phyloP scores from a whole-genome alignment of 1,284 basidiomycete species.

The Erythrobasidium hasegawianum region DNA sequence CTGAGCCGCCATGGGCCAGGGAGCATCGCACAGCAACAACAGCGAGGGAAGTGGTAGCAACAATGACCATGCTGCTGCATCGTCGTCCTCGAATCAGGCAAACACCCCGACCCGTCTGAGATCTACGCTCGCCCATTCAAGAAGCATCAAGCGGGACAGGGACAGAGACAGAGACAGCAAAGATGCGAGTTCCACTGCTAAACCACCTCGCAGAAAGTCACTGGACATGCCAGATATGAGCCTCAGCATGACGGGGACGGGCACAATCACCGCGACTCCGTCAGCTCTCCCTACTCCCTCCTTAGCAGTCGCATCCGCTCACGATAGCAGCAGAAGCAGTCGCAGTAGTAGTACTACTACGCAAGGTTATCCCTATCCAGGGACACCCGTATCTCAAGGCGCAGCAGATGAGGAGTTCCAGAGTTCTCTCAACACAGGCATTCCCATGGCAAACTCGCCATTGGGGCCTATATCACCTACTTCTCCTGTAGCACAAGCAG shows the following conservation, averaged over 20 bases:
- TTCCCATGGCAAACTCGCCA: slow-evolving; percentile 8
- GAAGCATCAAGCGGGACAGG: too few relatives aligned
- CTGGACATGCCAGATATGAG: slow-evolving; percentile 34
- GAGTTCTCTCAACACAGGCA: slow-evolving; percentile 6
- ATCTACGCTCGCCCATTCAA: too few relatives aligned
- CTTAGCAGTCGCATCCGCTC: neutral
- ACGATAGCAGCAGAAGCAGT: too few relatives aligned
- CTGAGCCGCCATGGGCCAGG: too few relatives aligned
- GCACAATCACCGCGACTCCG: slow-evolving; percentile 7
- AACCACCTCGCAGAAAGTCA: slow-evolving; percentile 26
- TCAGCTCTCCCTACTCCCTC: slow-evolving; percentile 7
- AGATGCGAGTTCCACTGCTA: neutral
- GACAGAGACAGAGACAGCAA: too few relatives aligned
- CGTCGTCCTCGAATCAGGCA: too few relatives aligned
- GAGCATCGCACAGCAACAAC: too few relatives aligned
- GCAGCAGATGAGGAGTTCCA: slow-evolving; percentile 1
- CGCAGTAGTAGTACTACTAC: neutral
- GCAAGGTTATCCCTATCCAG: neutral
- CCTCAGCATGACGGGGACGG: slow-evolving; percentile 20
- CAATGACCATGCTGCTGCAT: too few relatives aligned
- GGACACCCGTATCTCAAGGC: neutral
- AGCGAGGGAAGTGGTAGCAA: too few relatives aligned
- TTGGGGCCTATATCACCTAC: neutral
- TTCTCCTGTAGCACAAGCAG: neutral
- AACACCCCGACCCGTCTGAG: too few relatives aligned